Evolutionary conservation across 495 filamentous ascomycete species (phyloP), one percentile per base, ranked within the genome.

Genomic region (Penicillium macrosclerotiorum): DNA sequence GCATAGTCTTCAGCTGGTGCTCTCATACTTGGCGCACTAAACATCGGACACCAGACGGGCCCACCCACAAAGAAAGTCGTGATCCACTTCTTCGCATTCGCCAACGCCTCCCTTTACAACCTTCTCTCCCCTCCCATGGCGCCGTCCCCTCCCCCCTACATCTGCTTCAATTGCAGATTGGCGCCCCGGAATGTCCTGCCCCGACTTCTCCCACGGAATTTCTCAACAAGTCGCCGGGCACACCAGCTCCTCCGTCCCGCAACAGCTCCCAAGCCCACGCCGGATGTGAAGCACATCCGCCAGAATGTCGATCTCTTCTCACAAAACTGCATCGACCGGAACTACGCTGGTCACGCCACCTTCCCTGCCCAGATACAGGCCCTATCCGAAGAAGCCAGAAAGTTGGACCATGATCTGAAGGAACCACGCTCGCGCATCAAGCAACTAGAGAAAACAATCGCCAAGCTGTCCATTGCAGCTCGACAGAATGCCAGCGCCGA

Each of bases 241-340:
- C 55, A 50, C 27, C 68, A 57, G 37, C 50, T 54, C 59, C 63
- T 65, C 42, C 72, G 79, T 52, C 82, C 86, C 0, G 74, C 88
- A 9, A 86, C 80, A 33, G 92, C 90, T 11, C 92, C 91, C 5
- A 95, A 90, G 57, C 77, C 86, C 6, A 74, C 71, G 14, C 76
- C 90, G 37, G 84, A 96, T 65, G 73, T 95, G 63, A 95, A 88
- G 62, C 83, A 91, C 67, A 95, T 98, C 65, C 89, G 90, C 39
- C 76, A 86, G 42, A 86, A 92, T 64, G 77, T 81, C 30, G 78
- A 83, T 19, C 74, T 93, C 32, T 86, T 96, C 73, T 70, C 81
- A 47, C 72, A 85, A 45, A 98, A 94, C 62, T 94, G 88, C 63
- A 50, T 85, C 42, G 82, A 89, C 39, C 81, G 93, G 40, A 96